Evolutionary conservation across 2,329 filamentous ascomycete species (phyloP), one percentile per base, ranked within the genome.

Genomic region (Fusarium torulosum): DNA sequence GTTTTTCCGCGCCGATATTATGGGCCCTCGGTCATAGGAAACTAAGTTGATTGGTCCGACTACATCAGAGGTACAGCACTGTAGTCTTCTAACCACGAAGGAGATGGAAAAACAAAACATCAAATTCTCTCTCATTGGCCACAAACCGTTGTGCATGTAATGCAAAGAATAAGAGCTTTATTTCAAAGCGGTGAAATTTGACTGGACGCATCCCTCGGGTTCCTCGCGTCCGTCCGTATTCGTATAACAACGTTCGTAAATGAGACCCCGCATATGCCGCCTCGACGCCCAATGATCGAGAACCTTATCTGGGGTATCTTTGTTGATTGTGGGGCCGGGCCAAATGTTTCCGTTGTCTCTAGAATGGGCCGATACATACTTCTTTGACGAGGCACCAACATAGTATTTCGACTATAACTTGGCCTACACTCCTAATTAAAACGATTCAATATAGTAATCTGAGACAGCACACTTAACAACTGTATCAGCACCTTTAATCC

Each of bases 261-360:
- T 15, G 13, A 15, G 14, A 1, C 37, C 15, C 59, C 59, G 37
- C 49, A 3, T n/a, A 19, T 17, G 10, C 9, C 17, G 7, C 17
- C 35, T 14, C 17, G 9, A 10, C 9, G 17, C 5, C 35, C 35
- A 37, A 37, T 37, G 8, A 37, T 37, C 17, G 35, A 5, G 7
- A 9, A 10, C 35, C 17, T n/a, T 21, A 4, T 23, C 17, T 59
- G 45, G 29, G 44, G 6, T 51, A 10, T 46, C 23, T 25, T 47
- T 19, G 27, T 44, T 53, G 10, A 35, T 8, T 55, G 64, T 63
- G 69, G 69, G 69, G 58, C 61, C 69, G 69, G 69, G 38, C 43
- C 40, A 47, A 42, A 35, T 21, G 41, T 44, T 58, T 67, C 69
- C 69, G 69, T 61, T 19, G 40, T n/a, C 19, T n/a, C 29, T 31